Base-by-base conservation (phyloP, 2,329 filamentous ascomycete species). In the Fusarium siculi region DNA sequence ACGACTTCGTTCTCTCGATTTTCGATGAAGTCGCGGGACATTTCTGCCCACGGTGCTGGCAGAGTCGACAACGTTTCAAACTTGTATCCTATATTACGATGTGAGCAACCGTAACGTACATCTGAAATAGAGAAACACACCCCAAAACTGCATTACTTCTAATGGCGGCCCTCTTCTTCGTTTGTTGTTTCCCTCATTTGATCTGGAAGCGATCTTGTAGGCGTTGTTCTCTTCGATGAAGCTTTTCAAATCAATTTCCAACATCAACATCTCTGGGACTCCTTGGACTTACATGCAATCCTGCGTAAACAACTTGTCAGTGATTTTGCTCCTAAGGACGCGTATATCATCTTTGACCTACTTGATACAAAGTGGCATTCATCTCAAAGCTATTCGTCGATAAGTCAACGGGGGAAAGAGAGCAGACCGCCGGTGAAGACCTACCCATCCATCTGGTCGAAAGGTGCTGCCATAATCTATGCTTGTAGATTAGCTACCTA, bases 121-220 rank as follows among this genome's bases (percentile, higher is more conserved):
- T 23, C 16, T 8, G 7, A 18, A 9, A 32, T 12, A 28, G 12
- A 30, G 30, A 30, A 16, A 62, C 77, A 69, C 83, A 95, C 93
- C 96, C 96, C 96, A 98, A 79, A 92, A 99, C 55, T 92, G 91
- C 95, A 98, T 98, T 72, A 95, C 86, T 65, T 96, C 93, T 56
- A 93, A 91, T 1, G 93, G 83, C 68, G 86, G 83, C 67, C 86
- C 81, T 70, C 81, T 79, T 54, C 81, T 74, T 12, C 74, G 77
- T 16, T 74, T 75, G 50, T 75, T 78, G n/a, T 75, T 76, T 50
- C 69, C 74, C 47, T 95, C 92, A 37, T 86, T 84, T 68, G 85
- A 82, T 73, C 90, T 88, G 18, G 90, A 88, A 4, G 88, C 86
- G 53, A 91, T 84, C 77, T 95, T 96, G 78, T 91, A 92, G 21